Evolutionary conservation across 345 rosid genomes (phyloP), one percentile per base, ranked within the genome.

Genomic region (Salix koriyanagi): DNA sequence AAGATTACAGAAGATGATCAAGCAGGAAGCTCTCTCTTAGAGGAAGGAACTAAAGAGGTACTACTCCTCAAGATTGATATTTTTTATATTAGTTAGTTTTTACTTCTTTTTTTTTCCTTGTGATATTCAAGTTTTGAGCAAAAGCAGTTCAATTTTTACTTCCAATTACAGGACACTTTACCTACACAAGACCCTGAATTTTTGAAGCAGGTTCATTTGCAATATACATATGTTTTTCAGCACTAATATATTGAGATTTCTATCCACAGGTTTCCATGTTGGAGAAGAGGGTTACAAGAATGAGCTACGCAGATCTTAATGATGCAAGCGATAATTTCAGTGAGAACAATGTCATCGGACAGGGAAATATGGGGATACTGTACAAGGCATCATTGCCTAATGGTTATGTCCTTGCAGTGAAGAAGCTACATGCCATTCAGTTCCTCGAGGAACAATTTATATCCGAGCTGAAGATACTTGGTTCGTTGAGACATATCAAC

Each of bases 391-490:
- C 58, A 11, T 70, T 66, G 32, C 48, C 56, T 10, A 71, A 76
- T 30, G 80, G 80, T 13, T 25, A 4, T 56, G 65, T 19, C 12
- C 76, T 70, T 26, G 72, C 69, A 69, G 75, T 84, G 18, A 84
- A 84, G 75, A 73, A 73, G 69, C 26, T 84, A 25, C 32, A 81
- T 9, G 37, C 73, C 44, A 36, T 61, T 23, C 71, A 52, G 67
- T 69, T 5, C 26, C 52, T 66, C 2, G 81, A 81, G 64, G 71
- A 84, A n/a, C 76, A 79, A 19, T 81, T 84, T n/a, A 62, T 66
- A 21, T 65, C 67, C 11, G 84, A 84, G 37, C 52, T 81, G 71
- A 71, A 39, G 9, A 73, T 70, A 1, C 37, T 79, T 8, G 84
- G 79, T 11, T 37, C 46, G 6, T 37, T 79, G 50, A 73, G 48